Percentiles rank a stretch among this genome's conserved stretches.
Conservation (phyloP, 1,284 basidiomycete species). For the Heterobasidion annosum region DNA sequence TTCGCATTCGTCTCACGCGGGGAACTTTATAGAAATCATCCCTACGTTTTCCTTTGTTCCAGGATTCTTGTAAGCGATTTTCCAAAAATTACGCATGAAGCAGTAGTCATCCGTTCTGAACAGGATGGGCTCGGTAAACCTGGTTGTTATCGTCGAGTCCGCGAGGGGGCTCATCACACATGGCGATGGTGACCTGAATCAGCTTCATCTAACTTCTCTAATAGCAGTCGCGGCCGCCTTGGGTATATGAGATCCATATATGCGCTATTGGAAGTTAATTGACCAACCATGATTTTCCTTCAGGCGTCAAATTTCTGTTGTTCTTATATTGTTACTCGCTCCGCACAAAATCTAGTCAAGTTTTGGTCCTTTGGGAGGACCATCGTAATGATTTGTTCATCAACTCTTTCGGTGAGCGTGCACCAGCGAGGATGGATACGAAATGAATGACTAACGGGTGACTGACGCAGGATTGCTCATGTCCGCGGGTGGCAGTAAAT, state of each 20-base stretch:
- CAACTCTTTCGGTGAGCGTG: conserved; percentile 58
- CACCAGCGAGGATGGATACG: not conserved
- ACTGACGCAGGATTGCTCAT: conserved; percentile 68
- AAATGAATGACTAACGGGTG: not conserved
- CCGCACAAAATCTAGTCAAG: conserved; percentile 78
- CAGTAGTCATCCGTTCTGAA: not conserved
- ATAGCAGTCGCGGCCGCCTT: conserved; percentile 79
- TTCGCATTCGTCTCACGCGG: not conserved
- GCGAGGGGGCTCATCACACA: conserved; percentile 60
- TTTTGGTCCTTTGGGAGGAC: conserved; percentile 92
- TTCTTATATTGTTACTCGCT: conserved; percentile 85
- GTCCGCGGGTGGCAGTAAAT: conserved; percentile 84
- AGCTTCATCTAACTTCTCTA: conserved; percentile 79
- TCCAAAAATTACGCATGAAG: not conserved
- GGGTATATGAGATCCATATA: conserved; percentile 31
- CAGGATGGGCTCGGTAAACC: conserved; percentile 77
- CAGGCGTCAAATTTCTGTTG: conserved; percentile 78
- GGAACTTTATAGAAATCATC: conserved; percentile 2
- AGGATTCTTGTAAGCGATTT: conserved; percentile 57
- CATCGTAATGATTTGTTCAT: conserved; percentile 88
- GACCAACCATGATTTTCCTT: not conserved
- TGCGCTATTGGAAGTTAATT: not conserved
- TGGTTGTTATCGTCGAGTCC: conserved; percentile 83
- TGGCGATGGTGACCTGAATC: conserved; percentile 41
- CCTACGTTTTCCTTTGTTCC: conserved; percentile 11